phyloP scores from a whole-genome alignment of 106 monocot species.

The Platanthera guangdongensis region DNA sequence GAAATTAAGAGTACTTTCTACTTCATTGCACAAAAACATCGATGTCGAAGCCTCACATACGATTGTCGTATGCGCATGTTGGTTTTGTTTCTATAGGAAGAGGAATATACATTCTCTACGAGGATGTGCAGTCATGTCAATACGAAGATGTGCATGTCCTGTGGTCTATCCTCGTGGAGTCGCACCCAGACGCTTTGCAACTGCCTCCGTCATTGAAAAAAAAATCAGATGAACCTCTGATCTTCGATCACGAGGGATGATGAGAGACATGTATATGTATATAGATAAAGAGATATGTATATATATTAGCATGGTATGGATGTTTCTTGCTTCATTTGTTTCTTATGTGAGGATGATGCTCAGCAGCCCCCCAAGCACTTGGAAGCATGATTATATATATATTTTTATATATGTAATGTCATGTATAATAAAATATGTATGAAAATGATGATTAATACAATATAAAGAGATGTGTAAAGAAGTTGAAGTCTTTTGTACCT shows the following conservation, averaged over 20 bases:
- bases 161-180: conserved; percentile 66
- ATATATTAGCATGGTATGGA: background rate
- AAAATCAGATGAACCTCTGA: conserved; percentile 2
- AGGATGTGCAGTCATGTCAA: conserved; percentile 78
- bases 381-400: conserved; percentile 5
- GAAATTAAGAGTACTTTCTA: no score
- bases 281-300: background rate
- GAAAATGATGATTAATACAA: background rate
- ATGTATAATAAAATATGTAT: no score
- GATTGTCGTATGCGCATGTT: background rate
- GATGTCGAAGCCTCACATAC: background rate
- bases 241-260: background rate
- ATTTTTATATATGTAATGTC: background rate
- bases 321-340: conserved; percentile 5
- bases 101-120: conserved; percentile 66
- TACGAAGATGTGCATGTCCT: conserved; percentile 76
- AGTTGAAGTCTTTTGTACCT: conserved; percentile 5
- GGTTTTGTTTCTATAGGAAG: conserved; percentile 21
- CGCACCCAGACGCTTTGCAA: conserved; percentile 4
- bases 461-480: background rate
- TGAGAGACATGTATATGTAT: background rate
- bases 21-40: background rate
- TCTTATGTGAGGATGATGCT: conserved; percentile 7
- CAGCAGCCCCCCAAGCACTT: conserved; percentile 7
- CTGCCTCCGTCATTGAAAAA: conserved; percentile 14